Evolutionary conservation across 129 eudicot genomes (phyloP).

Genomic region (Calendula officinalis): DNA sequence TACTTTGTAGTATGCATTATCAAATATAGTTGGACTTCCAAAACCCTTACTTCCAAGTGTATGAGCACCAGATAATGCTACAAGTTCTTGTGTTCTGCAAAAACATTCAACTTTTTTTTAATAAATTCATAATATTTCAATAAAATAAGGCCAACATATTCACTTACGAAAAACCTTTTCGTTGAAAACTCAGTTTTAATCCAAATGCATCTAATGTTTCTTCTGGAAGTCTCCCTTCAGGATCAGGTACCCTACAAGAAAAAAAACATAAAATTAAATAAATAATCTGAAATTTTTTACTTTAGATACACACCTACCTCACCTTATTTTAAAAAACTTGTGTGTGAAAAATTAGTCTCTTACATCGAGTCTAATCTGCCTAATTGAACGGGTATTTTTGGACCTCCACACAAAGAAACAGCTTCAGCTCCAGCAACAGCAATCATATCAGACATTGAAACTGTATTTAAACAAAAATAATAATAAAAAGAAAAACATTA

Average conservation of each 20-base stretch:
- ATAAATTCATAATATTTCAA: conserved; percentile 1
- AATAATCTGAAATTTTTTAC: conserved; percentile 12
- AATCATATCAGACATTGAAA: conserved; percentile 89
- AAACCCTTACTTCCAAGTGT: conserved; percentile 97
- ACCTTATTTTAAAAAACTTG: conserved; percentile 27
- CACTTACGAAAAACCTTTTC: conserved; percentile 94
- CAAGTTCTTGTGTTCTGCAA: conserved; percentile 81
- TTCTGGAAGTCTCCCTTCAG: conserved; percentile 88
- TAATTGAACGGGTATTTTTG: conserved; percentile 63
- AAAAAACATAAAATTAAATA: conserved; percentile 23
- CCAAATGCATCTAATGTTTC: conserved; percentile 74
- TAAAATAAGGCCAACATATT: conserved; percentile 27
- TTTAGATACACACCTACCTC: conserved; percentile 20
- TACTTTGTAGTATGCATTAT: conserved; percentile 88
- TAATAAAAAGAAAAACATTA: not conserved
- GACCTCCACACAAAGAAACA: conserved; percentile 88
- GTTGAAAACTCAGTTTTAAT: conserved; percentile 62
- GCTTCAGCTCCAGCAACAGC: conserved; percentile 97
- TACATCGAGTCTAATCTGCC: conserved; percentile 92
- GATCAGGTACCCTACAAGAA: conserved; percentile 72
- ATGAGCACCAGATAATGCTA: conserved; percentile 96
- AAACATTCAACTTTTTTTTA: conserved; percentile 2
- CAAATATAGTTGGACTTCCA: conserved; percentile 74
- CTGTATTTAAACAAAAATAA: conserved; percentile 25
- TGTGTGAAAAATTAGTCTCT: conserved; percentile 24